Base-by-base conservation (phyloP, 352 stramenopile genomes). In the Phytophthora melonis region DNA sequence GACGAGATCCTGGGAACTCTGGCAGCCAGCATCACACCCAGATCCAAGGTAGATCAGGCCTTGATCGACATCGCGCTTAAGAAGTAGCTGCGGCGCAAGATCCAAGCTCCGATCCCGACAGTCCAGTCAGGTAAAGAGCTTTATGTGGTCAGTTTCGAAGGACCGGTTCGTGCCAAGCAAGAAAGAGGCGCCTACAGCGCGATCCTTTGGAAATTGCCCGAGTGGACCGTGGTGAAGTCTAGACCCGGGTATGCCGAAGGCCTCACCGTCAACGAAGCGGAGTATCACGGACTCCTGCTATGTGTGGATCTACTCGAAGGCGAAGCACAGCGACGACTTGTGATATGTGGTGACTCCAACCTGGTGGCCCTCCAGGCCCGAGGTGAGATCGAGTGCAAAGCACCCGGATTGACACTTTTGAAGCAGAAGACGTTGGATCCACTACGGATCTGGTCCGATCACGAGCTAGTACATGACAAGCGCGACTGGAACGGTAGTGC, bases 361-460 rank as follows among this genome's bases (percentile, higher is more conserved):
- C 3, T 53, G n/a, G 50, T 59, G 30, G 57, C 60, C 32, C 30
- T 49, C 2, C 49, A 67, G 11, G 21, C 60, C 8, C 61, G 61
- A n/a, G 61, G 61, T 4, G 61, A 70, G 32, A 63, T 70, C 53
- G 54, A 70, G 8, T 70, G 53, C n/a, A 70, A 58, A 7, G 54
- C 63, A 4, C 53, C 63, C 27, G 43, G 27, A 10, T 13, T 63
- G 34, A 56, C n/a, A 0, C 27, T 70, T 1, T 19, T 63, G n/a
- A 13, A n/a, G 5, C 25, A 70, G 52, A 63, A 70, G 7, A 16
- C 18, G 10, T 6, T 62, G 4, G 41, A 63, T 52, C n/a, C 1
- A 7, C 43, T 70, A 1, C 16, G 19, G 1, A 6, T 8, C 0
- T 59, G 52, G 43, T 45, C 63, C 0, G 7, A 52, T n/a, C 45